Evolutionary conservation across 1,284 basidiomycete species (phyloP).

Genomic region (Nidula niveotomentosa): DNA sequence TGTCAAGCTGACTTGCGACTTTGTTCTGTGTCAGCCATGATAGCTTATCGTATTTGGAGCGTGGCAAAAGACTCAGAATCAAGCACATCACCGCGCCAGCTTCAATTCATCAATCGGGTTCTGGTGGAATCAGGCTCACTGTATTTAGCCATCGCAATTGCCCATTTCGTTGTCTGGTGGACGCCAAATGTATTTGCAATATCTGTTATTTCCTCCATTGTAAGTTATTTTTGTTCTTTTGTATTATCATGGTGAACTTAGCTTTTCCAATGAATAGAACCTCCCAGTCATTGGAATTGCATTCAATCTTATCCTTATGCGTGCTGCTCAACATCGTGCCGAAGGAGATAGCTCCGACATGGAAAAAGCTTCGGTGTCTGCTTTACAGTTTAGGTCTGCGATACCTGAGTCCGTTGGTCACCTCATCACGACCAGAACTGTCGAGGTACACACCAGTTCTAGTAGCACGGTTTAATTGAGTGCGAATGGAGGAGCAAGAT

Average conservation of each 20-base stretch:
- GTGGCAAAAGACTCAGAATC: neutral
- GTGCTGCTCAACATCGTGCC: constrained; percentile 1
- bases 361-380: neutral
- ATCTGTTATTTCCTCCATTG: neutral
- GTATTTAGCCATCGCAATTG: neutral
- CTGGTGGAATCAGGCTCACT: neutral
- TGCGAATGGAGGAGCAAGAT: too few species aligned
- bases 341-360: neutral
- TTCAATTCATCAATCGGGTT: neutral
- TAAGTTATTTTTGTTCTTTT: neutral
- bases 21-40: neutral
- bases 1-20: neutral
- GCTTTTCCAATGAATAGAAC: neutral
- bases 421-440: too few species aligned
- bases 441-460: too few species aligned
- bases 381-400: neutral
- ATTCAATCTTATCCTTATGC: constrained; percentile 12
- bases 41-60: neutral
- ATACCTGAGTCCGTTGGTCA: too few species aligned
- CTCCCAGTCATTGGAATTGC: constrained; percentile 7
- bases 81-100: neutral
- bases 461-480: too few species aligned
- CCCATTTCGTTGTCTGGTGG: neutral
- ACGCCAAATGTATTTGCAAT: neutral
- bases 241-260: neutral